Evolutionary conservation across 345 rosid species (phyloP).

Genomic region (Erodium maritimum): DNA sequence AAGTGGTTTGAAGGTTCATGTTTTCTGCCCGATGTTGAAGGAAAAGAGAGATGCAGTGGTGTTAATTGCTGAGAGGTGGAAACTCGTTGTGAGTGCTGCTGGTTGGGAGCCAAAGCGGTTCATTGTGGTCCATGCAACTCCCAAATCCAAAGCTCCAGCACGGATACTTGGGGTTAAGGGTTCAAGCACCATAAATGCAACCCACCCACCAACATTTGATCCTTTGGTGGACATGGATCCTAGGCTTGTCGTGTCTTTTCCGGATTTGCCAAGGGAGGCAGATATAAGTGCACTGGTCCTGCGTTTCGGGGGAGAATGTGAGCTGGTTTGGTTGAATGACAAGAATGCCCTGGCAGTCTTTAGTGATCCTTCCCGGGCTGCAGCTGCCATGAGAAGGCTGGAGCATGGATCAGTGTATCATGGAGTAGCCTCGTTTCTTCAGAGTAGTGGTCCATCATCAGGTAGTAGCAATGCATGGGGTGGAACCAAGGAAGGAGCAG

Average conservation of each 20-base stretch:
- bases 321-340: constrained; percentile 86
- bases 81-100: constrained; percentile 56
- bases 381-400: constrained; percentile 93
- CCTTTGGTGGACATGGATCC: constrained; percentile 89
- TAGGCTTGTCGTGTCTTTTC: constrained; percentile 75
- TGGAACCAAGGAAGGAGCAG: constrained; percentile 19
- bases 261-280: constrained; percentile 82
- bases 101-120: constrained; percentile 98
- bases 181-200: constrained; percentile 20
- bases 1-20: constrained; percentile 62
- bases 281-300: constrained; percentile 71
- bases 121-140: constrained; percentile 55
- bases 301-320: constrained; percentile 96
- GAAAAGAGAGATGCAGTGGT: constrained; percentile 84
- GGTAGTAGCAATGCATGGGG: constrained; percentile 61
- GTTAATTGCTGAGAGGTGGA: constrained; percentile 91
- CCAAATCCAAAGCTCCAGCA: constrained; percentile 70
- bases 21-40: constrained; percentile 83
- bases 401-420: constrained; percentile 76
- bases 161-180: constrained; percentile 70
- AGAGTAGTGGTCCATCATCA: constrained; percentile 26
- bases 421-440: constrained; percentile 54
- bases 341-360: constrained; percentile 89
- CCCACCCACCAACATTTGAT: constrained; percentile 60
- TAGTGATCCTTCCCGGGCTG: constrained; percentile 87